Evolutionary conservation across 2,329 filamentous ascomycete species (phyloP).

Genomic region (Bisporella sp.): DNA sequence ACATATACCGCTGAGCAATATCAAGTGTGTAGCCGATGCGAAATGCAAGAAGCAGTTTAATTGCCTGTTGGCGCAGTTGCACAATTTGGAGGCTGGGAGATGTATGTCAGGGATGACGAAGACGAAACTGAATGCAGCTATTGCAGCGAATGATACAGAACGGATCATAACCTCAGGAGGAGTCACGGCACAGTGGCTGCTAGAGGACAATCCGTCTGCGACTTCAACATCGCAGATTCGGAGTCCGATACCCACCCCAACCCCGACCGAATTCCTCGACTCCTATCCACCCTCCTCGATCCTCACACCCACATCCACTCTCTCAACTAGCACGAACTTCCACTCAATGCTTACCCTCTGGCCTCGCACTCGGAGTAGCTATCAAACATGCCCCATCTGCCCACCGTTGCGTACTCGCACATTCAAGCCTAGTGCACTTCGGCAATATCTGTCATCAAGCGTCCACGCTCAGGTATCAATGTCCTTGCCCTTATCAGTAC

Average conservation of each 20-base stretch:
- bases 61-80: conserved; percentile 6
- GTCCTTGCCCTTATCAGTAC: conserved; percentile 3
- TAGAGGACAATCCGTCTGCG: conserved; percentile 4
- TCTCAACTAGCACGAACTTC: conserved; percentile 5
- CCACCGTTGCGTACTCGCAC: conserved; percentile 4
- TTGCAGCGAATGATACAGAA: conserved; percentile 5
- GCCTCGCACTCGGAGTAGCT: conserved; percentile 1
- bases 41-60: conserved; percentile 7
- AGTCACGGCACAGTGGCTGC: conserved; percentile 3
- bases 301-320: conserved; percentile 6
- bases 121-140: conserved; percentile 5
- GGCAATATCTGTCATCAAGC: conserved; percentile 8
- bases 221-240: conserved; percentile 9
- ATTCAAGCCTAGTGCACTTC: conserved; percentile 6
- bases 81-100: conserved; percentile 8
- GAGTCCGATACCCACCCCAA: conserved; percentile 10
- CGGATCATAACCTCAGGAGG: conserved; percentile 3
- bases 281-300: conserved; percentile 8
- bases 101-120: conserved; percentile 8
- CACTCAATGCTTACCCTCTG: conserved; percentile 3
- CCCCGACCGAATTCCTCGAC: conserved; percentile 8
- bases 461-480: conserved; percentile 5
- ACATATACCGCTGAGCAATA: conserved; percentile 5
- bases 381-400: conserved; percentile 5
- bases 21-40: conserved; percentile 7